Percentiles rank a stretch among this genome's conserved stretches.
Evolutionary conservation across 768 basidiomycete species (phyloP).

Genomic region (Rhodocollybia butyracea): DNA sequence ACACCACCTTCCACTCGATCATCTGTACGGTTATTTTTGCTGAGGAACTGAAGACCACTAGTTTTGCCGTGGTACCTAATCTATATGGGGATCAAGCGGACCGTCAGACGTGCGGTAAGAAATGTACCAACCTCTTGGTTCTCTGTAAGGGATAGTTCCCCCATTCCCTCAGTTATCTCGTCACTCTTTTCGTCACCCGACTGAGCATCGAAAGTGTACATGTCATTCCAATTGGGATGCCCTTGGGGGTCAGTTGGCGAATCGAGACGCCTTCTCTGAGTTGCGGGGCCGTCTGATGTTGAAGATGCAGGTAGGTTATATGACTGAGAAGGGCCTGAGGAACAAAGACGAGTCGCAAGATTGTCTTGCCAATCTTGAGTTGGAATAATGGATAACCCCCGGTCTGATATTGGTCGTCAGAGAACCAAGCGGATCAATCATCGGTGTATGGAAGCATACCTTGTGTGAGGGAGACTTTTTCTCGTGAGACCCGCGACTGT

Average conservation of each 20-base stretch:
- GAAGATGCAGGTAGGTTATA: constrained; percentile 8
- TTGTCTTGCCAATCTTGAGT: constrained; percentile 80
- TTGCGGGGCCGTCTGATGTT: constrained; percentile 30
- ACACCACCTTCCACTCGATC: constrained; percentile 66
- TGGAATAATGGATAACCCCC: constrained; percentile 57
- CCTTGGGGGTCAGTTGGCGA: constrained; percentile 20
- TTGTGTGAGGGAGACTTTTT: constrained; percentile 74
- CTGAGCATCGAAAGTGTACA: constrained; percentile 57
- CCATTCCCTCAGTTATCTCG: constrained; percentile 55
- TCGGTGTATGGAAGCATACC: constrained; percentile 28
- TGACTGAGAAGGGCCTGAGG: constrained; percentile 15
- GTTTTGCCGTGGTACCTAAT: constrained; percentile 81
- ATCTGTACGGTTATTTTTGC: constrained; percentile 61
- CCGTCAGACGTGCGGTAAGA: not conserved
- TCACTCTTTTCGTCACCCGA: constrained; percentile 34
- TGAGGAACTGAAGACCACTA: constrained; percentile 75
- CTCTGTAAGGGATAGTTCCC: constrained; percentile 72
- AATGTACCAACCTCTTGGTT: constrained; percentile 56
- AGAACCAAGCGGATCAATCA: not conserved
- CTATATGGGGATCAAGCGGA: constrained; percentile 30
- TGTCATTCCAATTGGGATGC: constrained; percentile 50
- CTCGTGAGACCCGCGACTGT: constrained; percentile 74
- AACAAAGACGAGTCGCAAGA: constrained; percentile 52
- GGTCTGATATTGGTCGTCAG: constrained; percentile 34
- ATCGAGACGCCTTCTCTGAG: constrained; percentile 49